Evolutionary conservation across 192 early-diverging fungal species (phyloP), one percentile per base, ranked within the genome.

Genomic region (Coemansia sp.): DNA sequence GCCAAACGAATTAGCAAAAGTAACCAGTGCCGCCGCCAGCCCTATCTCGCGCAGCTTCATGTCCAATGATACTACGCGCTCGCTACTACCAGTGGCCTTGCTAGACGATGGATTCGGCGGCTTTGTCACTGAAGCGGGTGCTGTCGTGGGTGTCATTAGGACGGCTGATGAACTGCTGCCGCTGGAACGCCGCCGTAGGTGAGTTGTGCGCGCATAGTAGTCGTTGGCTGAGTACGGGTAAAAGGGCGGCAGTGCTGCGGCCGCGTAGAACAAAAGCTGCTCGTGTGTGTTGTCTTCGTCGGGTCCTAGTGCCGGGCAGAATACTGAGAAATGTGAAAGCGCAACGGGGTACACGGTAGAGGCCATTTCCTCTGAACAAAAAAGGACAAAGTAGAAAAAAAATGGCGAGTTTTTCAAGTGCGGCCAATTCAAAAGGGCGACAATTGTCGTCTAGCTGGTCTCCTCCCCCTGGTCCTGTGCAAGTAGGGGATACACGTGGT

Each of bases 311-410:
- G 79, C 82, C 10, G 91, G 89, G 62, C 90, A 90, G 65, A 89
- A 93, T 13, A 93, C 80, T 43, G 89, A 87, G 72, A 93, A 93
- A 68, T 89, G 88, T 14, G 86, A 81, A 8, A 93, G 69, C n/a
- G 77, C 77, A n/a, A 69, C 68, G 2, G 77, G 69, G 55, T 79
- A 75, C 0, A 70, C 28, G 3, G 52, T 62, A 34, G 69, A 56
- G 18, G 50, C 48, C 77, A 79, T 79, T 47, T 31, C 31, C 31
- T 4, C 31, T 31, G 4, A 31, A 31, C 31, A 31, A 20, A 25
- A 11, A 26, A 57, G 20, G 38, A 14, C 38, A 1, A 39, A 39
- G 2, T 20, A 0, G 34, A 58, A 58, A 2, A 35, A 58, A 35
- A 3, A 31, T 31, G 1, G 31, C 31, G 31, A 31, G 31, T 31